Conservation (phyloP, 371 early-diverging fungal genomes). For the Circinella minor region DNA sequence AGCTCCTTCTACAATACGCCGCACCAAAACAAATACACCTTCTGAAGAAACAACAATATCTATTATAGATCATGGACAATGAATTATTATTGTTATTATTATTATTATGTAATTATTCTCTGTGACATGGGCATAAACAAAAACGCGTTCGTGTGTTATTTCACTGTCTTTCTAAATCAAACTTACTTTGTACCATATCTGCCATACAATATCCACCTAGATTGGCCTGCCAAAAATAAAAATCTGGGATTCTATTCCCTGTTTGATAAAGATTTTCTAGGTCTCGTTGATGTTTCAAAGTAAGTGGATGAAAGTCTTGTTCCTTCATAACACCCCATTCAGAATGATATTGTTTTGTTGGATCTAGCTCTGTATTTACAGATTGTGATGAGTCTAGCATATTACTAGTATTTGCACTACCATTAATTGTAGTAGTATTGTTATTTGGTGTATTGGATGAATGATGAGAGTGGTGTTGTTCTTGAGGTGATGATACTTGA, state of each 20-base stretch:
- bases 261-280: conserved; percentile 39
- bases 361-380: neutral
- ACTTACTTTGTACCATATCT: conserved; percentile 50
- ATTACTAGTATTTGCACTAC: neutral
- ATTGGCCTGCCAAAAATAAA: conserved; percentile 60
- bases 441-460: neutral
- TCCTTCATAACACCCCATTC: conserved; percentile 55
- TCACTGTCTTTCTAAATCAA: conserved; percentile 1
- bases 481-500: neutral
- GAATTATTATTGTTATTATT: no score
- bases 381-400: neutral
- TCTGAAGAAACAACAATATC: conserved; percentile 50
- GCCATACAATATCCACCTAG: conserved; percentile 58
- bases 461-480: neutral
- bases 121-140: neutral
- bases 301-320: conserved; percentile 49
- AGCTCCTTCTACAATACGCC: conserved; percentile 50
- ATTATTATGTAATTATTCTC: no score
- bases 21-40: conserved; percentile 39
- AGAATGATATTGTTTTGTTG: conserved; percentile 33
- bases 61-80: neutral
- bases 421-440: neutral
- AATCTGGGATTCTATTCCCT: conserved; percentile 37
- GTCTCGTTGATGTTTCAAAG: conserved; percentile 50
- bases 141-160: neutral